Percentiles rank a stretch among this genome's conserved stretches.
phyloP scores from a whole-genome alignment of 192 early-diverging fungal genomes.

The Backusella sp. region DNA sequence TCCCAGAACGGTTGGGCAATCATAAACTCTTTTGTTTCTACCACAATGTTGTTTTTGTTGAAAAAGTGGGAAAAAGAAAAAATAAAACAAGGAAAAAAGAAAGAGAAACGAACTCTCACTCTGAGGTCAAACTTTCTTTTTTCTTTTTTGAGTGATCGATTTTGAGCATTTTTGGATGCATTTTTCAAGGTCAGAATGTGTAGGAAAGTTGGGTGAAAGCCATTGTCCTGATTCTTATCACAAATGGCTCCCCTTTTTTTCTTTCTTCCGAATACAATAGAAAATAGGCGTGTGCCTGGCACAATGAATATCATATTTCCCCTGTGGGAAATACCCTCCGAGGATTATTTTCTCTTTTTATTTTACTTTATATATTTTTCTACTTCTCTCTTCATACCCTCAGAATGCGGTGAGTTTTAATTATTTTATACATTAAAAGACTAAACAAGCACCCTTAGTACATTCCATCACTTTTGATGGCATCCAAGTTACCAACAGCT shows the following conservation, averaged over 20 bases:
- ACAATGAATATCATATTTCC: neutral
- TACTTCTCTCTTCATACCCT: too few species aligned
- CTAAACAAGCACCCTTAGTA: too few species aligned
- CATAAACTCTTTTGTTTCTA: constrained; percentile 3
- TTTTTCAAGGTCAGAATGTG: neutral
- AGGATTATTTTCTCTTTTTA: too few species aligned
- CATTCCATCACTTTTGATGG: too few species aligned
- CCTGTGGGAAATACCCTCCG: neutral
- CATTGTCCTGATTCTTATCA: neutral
- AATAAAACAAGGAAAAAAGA: neutral
- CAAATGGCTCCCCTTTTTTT: too few species aligned
- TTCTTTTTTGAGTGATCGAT: neutral
- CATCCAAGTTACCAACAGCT: too few species aligned
- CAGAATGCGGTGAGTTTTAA: too few species aligned
- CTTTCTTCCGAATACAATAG: too few species aligned
- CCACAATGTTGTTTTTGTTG: neutral
- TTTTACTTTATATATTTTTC: too few species aligned
- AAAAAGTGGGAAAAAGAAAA: neutral
- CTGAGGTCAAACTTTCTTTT: too few species aligned
- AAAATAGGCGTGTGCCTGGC: neutral
- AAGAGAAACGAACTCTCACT: neutral
- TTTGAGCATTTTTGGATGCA: neutral
- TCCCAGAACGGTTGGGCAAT: neutral
- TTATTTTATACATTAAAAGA: too few species aligned
- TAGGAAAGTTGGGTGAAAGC: neutral